Conservation (phyloP, 176 grass and related monocot genomes). For the Guadua angustifolia region DNA sequence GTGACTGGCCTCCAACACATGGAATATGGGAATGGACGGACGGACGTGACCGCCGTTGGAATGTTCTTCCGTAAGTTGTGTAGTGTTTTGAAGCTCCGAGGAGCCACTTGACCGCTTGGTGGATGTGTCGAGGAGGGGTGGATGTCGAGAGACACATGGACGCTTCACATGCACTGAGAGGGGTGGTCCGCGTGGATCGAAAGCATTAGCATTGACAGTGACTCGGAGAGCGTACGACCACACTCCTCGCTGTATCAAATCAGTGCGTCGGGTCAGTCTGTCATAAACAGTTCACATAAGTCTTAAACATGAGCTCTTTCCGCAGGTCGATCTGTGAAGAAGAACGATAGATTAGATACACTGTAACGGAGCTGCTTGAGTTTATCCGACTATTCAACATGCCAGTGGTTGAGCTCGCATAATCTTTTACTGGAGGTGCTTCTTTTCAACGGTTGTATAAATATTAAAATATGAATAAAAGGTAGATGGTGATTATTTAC, state of each 20-base stretch:
- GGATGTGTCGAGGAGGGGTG: background rate
- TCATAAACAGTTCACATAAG: background rate
- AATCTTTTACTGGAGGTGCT: too few species aligned
- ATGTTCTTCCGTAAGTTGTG: conserved; percentile 35
- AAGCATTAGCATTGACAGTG: background rate
- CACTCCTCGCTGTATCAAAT: background rate
- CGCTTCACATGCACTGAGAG: background rate
- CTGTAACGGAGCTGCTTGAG: background rate
- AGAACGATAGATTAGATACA: background rate
- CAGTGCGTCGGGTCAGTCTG: background rate
- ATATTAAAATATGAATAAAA: too few species aligned
- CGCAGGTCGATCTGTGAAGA: background rate
- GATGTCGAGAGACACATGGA: conserved; percentile 25
- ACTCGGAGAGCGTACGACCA: background rate
- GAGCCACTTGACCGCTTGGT: conserved; percentile 35
- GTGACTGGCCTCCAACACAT: conserved; percentile 18
- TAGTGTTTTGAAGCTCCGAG: background rate
- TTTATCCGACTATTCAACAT: background rate
- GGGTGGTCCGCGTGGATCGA: background rate
- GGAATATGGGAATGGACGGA: conserved; percentile 37
- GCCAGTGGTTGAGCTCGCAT: background rate
- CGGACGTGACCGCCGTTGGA: conserved; percentile 28
- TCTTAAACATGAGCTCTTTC: background rate
- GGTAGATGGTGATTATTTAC: too few species aligned
- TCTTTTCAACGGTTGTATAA: too few species aligned